Evolutionary conservation across 2,329 filamentous ascomycete genomes (phyloP), one percentile per base, ranked within the genome.

Genomic region (Fusarium mexicanum): DNA sequence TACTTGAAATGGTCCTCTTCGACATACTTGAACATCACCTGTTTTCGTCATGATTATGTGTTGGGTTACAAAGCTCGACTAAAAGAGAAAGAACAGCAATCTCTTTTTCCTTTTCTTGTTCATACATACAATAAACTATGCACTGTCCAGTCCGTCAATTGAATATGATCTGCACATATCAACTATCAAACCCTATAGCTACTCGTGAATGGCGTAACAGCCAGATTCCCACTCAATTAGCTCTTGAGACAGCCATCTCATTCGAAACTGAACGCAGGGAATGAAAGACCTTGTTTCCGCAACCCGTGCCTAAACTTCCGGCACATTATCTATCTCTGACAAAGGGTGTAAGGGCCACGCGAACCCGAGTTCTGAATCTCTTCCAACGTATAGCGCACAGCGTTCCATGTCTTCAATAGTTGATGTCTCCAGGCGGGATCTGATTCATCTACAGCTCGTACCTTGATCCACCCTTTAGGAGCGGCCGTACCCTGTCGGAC

Each of bases 301-400:
- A 47, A 20, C 6, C 7, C 6, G 4, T 47, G 6, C 6, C 26
- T 11, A 8, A 22, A 3, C 14, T 24, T 18, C 11, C 16, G 17
- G 5, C 1, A 3, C 17, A 35, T 5, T 10, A n/a, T 24, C 17
- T 51, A 51, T 35, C 16, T 51, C 48, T 35, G 48, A 7, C 0
- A 0, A 17, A 51, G 48, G 16, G 2, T 18, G 48, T 20, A 51
- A 24, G 5, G 8, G 18, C 4, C 0, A 24, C 1, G n/a, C 9
- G 14, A 8, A 18, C 1, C 41, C 0, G 9, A 10, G 24, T 14
- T 5, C 26, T 48, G 26, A n/a, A 48, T 48, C 18, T 1, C 9
- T 16, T 22, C 2, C 4, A 31, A 3, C 20, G 26, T 35, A 9
- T 18, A 51, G 16, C 48, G 31, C 48, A 51, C 48, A 51, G 31